Evolutionary conservation across 805 yeast species (phyloP), one percentile per base, ranked within the genome.

Genomic region (Tetrapisispora arboricola): DNA sequence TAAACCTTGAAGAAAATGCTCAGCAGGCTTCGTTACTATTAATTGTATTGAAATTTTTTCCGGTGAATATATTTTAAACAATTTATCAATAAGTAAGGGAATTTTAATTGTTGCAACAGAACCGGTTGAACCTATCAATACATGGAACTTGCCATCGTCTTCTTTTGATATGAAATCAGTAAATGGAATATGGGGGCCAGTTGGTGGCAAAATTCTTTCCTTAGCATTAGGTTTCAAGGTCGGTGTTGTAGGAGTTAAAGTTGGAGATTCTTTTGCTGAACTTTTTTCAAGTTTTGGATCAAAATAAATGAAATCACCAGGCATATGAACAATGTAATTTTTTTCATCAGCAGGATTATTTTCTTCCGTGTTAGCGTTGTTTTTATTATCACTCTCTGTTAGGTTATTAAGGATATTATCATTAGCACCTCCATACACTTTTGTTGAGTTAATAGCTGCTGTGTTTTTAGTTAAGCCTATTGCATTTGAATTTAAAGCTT

Each of bases 81-180:
- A 70, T 58, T 86, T 85, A 55, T 82, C 94, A 48, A 92, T 85
- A 30, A 92, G 86, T 49, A 82, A 61, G 0, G 96, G 95, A 18
- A 92, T 80, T 60, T 92, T 92, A 47, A 92, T 86, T 2, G 97
- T 85, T 5, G 98, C 98, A 3, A 92, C 96, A 2, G 95, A 84
- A 1, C 98, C 98, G 1, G 97, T 85, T 16, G 94, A 94, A 16
- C 94, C 98, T 32, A 92, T 68, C 43, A 92, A 67, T 33, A 92
- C 79, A 60, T 92, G 98, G 42, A 85, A 70, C 55, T 87, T 88
- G 33, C 80, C 83, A 57, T 85, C 95, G 57, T 85, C 92, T 52
- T 79, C 63, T 51, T 77, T 78, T 41, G 75, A 73, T 44, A 84
- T 67, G 57, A 76, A 83, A 48, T 82, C 78, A 24, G 80, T 80